Percentiles rank a stretch among this genome's conserved stretches.
Evolutionary conservation across 1,284 basidiomycete genomes (phyloP).

Genomic region (Exobasidium rhododendri): DNA sequence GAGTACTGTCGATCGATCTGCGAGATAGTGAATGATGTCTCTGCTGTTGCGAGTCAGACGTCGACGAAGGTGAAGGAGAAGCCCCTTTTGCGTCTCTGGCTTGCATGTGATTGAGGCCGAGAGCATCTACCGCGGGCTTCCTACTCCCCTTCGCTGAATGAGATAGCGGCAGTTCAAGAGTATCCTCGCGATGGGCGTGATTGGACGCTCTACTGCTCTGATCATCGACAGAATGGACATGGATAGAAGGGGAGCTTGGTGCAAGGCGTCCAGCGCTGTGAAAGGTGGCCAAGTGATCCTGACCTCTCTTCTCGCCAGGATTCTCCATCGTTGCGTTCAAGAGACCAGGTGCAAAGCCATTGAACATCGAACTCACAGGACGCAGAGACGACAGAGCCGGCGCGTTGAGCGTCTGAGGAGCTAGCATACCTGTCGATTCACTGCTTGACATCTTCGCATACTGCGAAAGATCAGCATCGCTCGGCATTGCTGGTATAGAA

Average conservation of each 20-base stretch:
- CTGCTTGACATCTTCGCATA: not conserved
- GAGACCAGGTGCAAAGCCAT: slow-evolving; percentile 3
- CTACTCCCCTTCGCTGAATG: not conserved
- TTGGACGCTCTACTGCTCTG: not conserved
- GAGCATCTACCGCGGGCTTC: not conserved
- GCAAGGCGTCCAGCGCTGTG: not conserved
- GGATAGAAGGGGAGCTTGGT: not conserved
- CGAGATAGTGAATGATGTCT: not conserved
- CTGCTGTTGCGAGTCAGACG: not conserved
- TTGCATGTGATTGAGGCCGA: not conserved
- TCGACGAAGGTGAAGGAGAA: not conserved
- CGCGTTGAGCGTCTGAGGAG: not conserved
- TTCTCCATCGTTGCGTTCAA: not conserved
- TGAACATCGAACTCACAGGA: slow-evolving; percentile 6
- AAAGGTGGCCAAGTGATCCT: not conserved
- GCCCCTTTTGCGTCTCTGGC: not conserved
- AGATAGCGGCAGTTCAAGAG: not conserved
- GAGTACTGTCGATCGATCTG: slow-evolving; percentile 2
- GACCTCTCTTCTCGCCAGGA: not conserved
- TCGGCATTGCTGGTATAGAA: not conserved
- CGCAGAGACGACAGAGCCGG: not conserved
- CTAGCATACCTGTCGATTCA: not conserved
- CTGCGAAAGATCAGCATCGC: not conserved
- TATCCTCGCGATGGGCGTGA: not conserved
- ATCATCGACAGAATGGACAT: slow-evolving; percentile 10